Evolutionary conservation across 176 grass and related monocot species (phyloP).

Genomic region (Cenchrus purpureus): DNA sequence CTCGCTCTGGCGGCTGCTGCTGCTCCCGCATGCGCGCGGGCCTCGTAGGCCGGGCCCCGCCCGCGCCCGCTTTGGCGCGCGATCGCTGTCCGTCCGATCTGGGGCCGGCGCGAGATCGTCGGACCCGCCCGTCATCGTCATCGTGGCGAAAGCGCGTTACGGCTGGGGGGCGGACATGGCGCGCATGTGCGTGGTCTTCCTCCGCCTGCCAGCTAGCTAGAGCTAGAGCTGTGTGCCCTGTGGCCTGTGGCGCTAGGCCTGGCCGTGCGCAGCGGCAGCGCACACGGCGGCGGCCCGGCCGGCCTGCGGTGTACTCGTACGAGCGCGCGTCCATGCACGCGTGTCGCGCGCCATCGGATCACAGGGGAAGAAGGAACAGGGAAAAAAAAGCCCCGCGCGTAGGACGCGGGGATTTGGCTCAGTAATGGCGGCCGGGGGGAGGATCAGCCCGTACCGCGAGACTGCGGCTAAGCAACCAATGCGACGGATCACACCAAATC

Average conservation of each 20-base stretch:
- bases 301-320: neutral
- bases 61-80: neutral
- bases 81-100: neutral
- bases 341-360: neutral
- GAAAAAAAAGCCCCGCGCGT: no score
- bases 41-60: neutral
- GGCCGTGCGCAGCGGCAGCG: neutral
- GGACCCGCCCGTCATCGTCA: neutral
- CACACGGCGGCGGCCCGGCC: no score
- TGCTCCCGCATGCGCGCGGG: neutral
- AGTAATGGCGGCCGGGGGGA: slow-evolving; percentile 19
- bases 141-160: slow-evolving; percentile 30
- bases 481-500: slow-evolving; percentile 19
- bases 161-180: neutral
- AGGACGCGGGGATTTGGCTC: slow-evolving; percentile 8
- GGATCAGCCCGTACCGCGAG: neutral
- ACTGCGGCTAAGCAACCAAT: slow-evolving; percentile 21
- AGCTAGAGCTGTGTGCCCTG: neutral
- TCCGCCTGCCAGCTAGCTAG: neutral
- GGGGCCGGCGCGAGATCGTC: neutral
- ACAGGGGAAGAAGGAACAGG: no score
- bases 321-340: neutral
- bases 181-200: neutral
- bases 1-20: neutral
- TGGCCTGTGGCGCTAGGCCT: neutral